These are phyloP conservation scores for Emergomyces pasteurianus DNA, from an alignment of 2,329 filamentous ascomycete genomes.

Conservation along the genomic window DNA sequence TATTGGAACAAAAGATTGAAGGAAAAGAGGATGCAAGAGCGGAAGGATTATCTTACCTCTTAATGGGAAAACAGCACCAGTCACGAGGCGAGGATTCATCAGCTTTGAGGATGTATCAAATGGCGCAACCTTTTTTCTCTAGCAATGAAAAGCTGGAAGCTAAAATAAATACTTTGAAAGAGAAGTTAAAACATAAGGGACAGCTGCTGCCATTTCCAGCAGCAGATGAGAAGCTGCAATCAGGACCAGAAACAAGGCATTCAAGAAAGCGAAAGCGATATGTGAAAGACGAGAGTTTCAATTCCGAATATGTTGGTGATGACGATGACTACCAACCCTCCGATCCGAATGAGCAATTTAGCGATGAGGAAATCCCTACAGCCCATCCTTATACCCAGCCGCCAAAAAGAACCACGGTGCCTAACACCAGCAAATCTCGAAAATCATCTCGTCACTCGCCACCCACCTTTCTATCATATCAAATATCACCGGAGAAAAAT, in stretches of 20 bases:
- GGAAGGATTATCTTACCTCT: conserved; percentile 70
- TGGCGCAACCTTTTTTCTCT: conserved; percentile 75
- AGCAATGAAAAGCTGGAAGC: conserved; percentile 61
- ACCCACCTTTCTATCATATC: background rate
- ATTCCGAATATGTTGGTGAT: conserved; percentile 7
- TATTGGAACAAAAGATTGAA: conserved; percentile 76
- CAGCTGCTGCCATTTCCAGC: background rate
- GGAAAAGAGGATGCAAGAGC: conserved; percentile 62
- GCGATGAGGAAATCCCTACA: conserved; percentile 21
- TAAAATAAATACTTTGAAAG: conserved; percentile 45
- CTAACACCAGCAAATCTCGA: background rate
- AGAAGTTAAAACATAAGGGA: conserved; percentile 31
- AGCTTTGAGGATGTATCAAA: conserved; percentile 74
- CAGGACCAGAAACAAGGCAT: conserved; percentile 9
- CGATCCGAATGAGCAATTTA: conserved; percentile 15
- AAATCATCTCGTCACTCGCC: background rate
- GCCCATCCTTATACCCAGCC: conserved; percentile 16
- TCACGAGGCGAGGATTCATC: conserved; percentile 66
- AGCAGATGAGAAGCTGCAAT: conserved; percentile 23
- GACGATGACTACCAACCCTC: conserved; percentile 23
- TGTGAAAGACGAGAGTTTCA: background rate
- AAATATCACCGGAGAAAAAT: background rate
- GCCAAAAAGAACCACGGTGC: conserved; percentile 18
- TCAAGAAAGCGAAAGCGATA: background rate
- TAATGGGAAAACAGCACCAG: conserved; percentile 88